Conservation (phyloP, 2,329 filamentous ascomycete genomes). For the Cladosporium sphaerospermum region DNA sequence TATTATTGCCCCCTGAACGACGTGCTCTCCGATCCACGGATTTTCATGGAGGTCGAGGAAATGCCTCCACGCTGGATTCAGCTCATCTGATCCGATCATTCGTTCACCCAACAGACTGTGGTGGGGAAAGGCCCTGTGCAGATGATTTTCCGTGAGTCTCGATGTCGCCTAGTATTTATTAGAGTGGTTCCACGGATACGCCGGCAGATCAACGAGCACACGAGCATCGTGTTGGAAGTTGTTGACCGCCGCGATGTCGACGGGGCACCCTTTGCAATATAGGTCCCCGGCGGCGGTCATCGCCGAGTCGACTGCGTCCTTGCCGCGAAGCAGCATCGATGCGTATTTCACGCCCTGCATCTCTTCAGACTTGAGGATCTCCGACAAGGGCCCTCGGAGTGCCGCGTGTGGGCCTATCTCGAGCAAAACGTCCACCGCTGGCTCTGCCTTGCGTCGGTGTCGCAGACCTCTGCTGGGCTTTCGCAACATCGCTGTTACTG, state of each 20-base stretch:
- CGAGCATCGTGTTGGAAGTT: not conserved
- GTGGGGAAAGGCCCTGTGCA: conserved; percentile 18
- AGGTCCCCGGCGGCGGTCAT: not conserved
- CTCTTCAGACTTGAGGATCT: not conserved
- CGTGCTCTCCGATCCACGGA: conserved; percentile 1
- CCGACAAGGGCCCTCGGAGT: not conserved
- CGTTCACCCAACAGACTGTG: conserved; percentile 43
- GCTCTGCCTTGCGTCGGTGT: not conserved
- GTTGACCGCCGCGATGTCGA: not conserved
- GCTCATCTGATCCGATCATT: not conserved
- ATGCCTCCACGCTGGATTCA: not conserved
- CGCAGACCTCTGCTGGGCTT: not conserved
- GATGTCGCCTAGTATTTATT: conserved; percentile 13
- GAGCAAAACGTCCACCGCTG: not conserved
- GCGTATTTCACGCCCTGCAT: not conserved
- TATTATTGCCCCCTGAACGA: not conserved
- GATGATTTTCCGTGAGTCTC: not conserved
- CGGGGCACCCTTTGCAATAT: not conserved
- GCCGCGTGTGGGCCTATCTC: not conserved
- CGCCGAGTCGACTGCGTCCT: not conserved
- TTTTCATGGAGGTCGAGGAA: not conserved
- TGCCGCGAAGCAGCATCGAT: not conserved
- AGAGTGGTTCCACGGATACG: conserved; percentile 8
- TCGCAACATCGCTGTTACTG: not conserved
- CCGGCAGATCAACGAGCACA: not conserved